Conservation (phyloP, 768 basidiomycete species). For the Coprinopsis cinerea region DNA sequence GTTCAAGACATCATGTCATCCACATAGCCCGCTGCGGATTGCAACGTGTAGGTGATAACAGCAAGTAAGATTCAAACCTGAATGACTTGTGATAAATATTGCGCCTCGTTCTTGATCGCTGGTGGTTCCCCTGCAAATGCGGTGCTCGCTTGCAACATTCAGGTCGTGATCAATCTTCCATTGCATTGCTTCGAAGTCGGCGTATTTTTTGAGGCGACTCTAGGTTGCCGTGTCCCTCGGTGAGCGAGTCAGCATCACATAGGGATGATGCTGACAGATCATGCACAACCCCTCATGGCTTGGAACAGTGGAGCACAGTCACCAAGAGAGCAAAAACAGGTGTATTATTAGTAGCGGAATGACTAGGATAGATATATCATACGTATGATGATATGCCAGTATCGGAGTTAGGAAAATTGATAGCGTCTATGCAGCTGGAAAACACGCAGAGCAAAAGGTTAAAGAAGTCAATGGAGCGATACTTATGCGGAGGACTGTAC, state of each 20-base stretch:
- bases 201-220: background rate
- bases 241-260: background rate
- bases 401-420: constrained; percentile 1
- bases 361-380: constrained; percentile 8
- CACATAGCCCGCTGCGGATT: too few relatives aligned
- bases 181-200: background rate
- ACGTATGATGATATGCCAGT: constrained; percentile 11
- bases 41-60: too few relatives aligned
- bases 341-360: constrained; percentile 8
- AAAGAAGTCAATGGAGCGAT: background rate
- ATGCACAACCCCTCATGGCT: background rate
- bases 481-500: constrained; percentile 2
- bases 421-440: constrained; percentile 7
- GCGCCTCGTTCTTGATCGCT: background rate
- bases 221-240: background rate
- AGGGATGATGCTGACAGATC: background rate
- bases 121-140: background rate
- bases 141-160: background rate
- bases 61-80: too few relatives aligned
- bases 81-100: too few relatives aligned
- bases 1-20: too few relatives aligned
- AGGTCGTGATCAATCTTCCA: background rate
- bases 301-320: background rate
- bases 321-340: background rate
- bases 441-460: background rate